These are phyloP conservation scores for Daldinia sp. DNA, from an alignment of 2,329 filamentous ascomycete genomes.

Conservation along the genomic window DNA sequence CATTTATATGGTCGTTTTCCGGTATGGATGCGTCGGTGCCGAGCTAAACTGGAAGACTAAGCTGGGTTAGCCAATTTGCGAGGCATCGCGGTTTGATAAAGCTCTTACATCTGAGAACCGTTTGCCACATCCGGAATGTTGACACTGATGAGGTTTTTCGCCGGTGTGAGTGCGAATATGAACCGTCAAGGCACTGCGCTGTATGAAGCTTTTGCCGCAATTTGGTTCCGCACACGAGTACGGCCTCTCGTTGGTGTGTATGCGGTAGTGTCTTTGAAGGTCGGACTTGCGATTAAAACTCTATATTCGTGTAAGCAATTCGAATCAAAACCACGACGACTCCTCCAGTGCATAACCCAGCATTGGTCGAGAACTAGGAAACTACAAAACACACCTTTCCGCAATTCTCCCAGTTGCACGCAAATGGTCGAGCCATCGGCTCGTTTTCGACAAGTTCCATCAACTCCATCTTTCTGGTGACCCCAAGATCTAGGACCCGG, in stretches of 20 bases:
- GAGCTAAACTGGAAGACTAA: conserved; percentile 70
- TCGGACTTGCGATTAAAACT: conserved; percentile 78
- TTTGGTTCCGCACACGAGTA: conserved; percentile 67
- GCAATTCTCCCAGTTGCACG: conserved; percentile 70
- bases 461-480: conserved; percentile 62
- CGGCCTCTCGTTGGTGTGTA: conserved; percentile 75
- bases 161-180: conserved; percentile 76
- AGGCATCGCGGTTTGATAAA: not conserved
- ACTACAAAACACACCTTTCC: conserved; percentile 60
- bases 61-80: conserved; percentile 44
- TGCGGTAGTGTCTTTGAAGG: conserved; percentile 73
- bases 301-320: conserved; percentile 50
- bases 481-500: conserved; percentile 29
- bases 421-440: conserved; percentile 67
- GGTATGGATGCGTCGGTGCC: conserved; percentile 71
- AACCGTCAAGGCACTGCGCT: conserved; percentile 73
- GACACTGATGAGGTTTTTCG: conserved; percentile 75
- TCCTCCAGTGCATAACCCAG: not conserved
- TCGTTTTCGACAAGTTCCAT: conserved; percentile 72
- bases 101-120: conserved; percentile 72
- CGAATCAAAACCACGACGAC: conserved; percentile 1
- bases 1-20: conserved; percentile 73
- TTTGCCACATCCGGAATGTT: conserved; percentile 71
- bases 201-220: conserved; percentile 76
- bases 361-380: not conserved